These are phyloP conservation scores for Pythium scleroteichum DNA, from an alignment of 352 stramenopile genomes.

Conservation along the genomic window DNA sequence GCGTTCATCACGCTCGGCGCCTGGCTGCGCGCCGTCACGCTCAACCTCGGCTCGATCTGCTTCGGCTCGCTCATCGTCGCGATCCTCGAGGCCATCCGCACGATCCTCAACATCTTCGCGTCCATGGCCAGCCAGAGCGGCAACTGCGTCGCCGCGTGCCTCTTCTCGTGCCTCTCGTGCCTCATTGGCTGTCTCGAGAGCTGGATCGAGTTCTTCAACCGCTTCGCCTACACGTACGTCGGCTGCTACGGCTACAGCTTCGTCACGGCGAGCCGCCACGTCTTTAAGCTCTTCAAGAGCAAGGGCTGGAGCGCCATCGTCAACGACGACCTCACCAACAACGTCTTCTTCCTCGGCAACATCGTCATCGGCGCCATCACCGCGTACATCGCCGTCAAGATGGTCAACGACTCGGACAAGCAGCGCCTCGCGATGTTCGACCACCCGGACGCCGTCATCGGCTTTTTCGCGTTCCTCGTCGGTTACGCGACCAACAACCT, in stretches of 20 bases:
- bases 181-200: slow-evolving; percentile 81
- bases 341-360: slow-evolving; percentile 84
- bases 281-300: slow-evolving; percentile 77
- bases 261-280: slow-evolving; percentile 67
- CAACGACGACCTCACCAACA: slow-evolving; percentile 86
- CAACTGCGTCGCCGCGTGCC: slow-evolving; percentile 74
- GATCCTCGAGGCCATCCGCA: slow-evolving; percentile 83
- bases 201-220: slow-evolving; percentile 90
- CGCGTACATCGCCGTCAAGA: slow-evolving; percentile 62
- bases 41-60: slow-evolving; percentile 92
- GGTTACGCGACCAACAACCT: slow-evolving; percentile 75
- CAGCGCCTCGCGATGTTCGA: slow-evolving; percentile 57
- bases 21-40: slow-evolving; percentile 79
- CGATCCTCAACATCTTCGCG: slow-evolving; percentile 67
- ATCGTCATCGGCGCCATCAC: slow-evolving; percentile 68
- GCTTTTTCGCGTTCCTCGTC: slow-evolving; percentile 70
- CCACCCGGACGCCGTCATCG: slow-evolving; percentile 65
- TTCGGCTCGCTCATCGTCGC: slow-evolving; percentile 90
- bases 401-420: slow-evolving; percentile 54
- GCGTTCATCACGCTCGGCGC: slow-evolving; percentile 77
- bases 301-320: slow-evolving; percentile 89
- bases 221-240: slow-evolving; percentile 88
- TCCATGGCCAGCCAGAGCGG: slow-evolving; percentile 58
- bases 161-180: slow-evolving; percentile 70
- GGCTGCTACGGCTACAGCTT: slow-evolving; percentile 88